A percentile compares a stretch with the other conserved stretches of the same genome.
Conservation (phyloP, 176 grass and related monocot species). For the Cymbopogon citratus region DNA sequence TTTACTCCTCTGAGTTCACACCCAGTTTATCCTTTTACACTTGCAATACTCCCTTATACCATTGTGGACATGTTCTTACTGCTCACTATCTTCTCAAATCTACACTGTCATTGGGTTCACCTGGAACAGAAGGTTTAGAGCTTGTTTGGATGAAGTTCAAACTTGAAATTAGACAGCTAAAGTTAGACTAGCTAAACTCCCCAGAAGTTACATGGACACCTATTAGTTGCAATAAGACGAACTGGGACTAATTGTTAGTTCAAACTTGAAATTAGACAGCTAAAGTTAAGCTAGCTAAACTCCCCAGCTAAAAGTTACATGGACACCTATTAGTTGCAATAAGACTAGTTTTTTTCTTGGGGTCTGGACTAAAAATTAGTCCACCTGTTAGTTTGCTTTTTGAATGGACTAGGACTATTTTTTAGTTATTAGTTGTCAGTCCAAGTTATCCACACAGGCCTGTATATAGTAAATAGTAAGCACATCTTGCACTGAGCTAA, state of each 20-base stretch:
- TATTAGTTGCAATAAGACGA: too few relatives aligned
- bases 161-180: not conserved
- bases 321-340: not conserved
- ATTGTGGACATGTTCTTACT: not conserved
- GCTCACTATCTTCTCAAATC: not conserved
- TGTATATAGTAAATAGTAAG: not conserved
- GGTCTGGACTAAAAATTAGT: not conserved
- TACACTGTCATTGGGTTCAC: not conserved
- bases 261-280: too few relatives aligned
- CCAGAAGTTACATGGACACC: too few relatives aligned
- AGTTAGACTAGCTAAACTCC: not conserved
- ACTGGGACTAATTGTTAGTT: not conserved
- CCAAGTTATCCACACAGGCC: not conserved
- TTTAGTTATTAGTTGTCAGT: not conserved
- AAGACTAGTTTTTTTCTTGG: not conserved
- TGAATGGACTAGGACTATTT: not conserved
- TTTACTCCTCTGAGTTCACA: not conserved
- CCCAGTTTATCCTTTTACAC: not conserved
- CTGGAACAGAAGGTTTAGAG: not conserved
- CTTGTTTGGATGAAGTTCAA: not conserved
- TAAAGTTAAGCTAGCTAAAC: too few relatives aligned
- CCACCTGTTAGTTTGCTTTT: not conserved
- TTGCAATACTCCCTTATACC: not conserved
- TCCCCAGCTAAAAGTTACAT: not conserved
- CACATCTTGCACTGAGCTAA: not conserved